Conservation (phyloP, 2,329 filamentous ascomycete species). For the Mariannaea sp. region DNA sequence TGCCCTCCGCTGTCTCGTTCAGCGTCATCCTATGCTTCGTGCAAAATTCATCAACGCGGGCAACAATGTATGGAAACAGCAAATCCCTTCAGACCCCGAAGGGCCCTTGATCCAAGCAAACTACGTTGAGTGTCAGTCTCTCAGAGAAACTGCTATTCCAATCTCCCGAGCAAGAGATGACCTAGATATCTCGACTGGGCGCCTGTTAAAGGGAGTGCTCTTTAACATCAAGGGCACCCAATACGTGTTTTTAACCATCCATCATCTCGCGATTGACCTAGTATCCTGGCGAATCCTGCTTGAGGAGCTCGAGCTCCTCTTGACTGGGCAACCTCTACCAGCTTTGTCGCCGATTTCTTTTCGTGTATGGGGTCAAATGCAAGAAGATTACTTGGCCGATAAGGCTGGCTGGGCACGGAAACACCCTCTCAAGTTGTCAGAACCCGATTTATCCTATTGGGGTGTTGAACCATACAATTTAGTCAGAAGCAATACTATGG, state of each 20-base stretch:
- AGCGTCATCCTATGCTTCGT: constrained; percentile 42
- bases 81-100: constrained; percentile 9
- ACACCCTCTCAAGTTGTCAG: neutral
- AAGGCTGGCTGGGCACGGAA: neutral
- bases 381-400: neutral
- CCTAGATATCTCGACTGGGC: constrained; percentile 2
- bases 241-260: constrained; percentile 30
- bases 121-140: neutral
- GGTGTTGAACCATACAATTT: neutral
- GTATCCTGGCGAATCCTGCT: constrained; percentile 52
- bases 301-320: constrained; percentile 45
- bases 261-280: constrained; percentile 48
- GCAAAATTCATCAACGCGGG: constrained; percentile 34
- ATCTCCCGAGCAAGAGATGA: neutral
- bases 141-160: constrained; percentile 29
- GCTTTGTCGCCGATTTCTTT: neutral
- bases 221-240: constrained; percentile 25
- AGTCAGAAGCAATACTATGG: neutral
- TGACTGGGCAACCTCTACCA: neutral
- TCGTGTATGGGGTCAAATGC: neutral
- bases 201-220: constrained; percentile 26
- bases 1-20: constrained; percentile 34
- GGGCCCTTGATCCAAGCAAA: constrained; percentile 4
- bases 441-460: neutral
- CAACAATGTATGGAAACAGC: neutral